Conservation (phyloP, 441 rosid species). For the Bruguiera hainesii region DNA sequence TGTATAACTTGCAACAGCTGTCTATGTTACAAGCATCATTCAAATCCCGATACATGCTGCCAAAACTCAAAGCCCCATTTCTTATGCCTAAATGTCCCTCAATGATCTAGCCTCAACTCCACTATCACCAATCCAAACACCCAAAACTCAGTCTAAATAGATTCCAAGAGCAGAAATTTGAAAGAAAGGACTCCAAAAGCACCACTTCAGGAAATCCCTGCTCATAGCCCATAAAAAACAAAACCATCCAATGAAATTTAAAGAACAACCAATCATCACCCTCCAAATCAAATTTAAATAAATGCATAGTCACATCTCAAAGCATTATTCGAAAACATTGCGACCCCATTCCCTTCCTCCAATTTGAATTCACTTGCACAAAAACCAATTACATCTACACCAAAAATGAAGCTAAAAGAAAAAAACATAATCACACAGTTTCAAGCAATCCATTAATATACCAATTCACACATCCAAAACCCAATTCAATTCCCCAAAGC, state of each 20-base stretch:
- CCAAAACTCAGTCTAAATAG: background rate
- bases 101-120: constrained; percentile 5
- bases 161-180: background rate
- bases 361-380: no score
- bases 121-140: background rate
- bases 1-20: no score
- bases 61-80: background rate
- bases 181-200: constrained; percentile 5
- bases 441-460: no score
- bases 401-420: constrained; percentile 3
- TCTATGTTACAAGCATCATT: background rate
- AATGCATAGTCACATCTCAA: no score
- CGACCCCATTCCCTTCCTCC: no score
- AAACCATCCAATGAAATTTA: background rate
- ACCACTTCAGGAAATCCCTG: constrained; percentile 2
- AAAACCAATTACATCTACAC: background rate
- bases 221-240: constrained; percentile 10
- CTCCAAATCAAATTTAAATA: no score
- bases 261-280: no score
- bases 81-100: background rate
- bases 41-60: background rate
- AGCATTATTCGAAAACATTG: no score
- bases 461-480: no score
- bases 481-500: no score
- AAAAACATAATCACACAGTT: background rate